Percentiles rank a stretch among this genome's conserved stretches.
These are phyloP conservation scores for Trifolium repens DNA, from an alignment of 306 rosid species.

Conservation along the genomic window DNA sequence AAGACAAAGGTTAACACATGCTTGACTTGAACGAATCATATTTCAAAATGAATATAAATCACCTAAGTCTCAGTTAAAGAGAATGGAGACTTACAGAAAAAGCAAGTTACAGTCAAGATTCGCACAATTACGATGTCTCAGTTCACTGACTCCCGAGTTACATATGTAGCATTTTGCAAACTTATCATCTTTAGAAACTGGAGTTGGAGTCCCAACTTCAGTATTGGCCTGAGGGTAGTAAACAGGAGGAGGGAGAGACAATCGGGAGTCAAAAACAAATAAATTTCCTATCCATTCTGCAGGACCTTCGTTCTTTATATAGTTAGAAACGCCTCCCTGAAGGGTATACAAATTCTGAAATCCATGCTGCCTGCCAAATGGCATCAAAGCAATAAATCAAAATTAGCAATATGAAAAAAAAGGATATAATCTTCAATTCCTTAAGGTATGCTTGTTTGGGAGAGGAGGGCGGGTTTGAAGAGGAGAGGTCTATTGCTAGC, in stretches of 20 bases:
- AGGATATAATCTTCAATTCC: not conserved
- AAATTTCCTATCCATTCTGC: slow-evolving; percentile 85
- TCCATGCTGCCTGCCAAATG: slow-evolving; percentile 72
- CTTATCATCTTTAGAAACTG: slow-evolving; percentile 49
- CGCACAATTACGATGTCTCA: slow-evolving; percentile 92
- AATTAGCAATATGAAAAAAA: slow-evolving; percentile 14
- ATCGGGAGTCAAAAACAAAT: slow-evolving; percentile 92
- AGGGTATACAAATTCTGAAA: slow-evolving; percentile 78
- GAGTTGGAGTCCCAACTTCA: slow-evolving; percentile 42
- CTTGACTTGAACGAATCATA: slow-evolving; percentile 1
- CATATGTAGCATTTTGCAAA: slow-evolving; percentile 82
- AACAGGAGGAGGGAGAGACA: slow-evolving; percentile 79
- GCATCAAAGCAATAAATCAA: slow-evolving; percentile 32
- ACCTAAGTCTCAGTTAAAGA: not conserved
- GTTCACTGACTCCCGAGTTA: slow-evolving; percentile 61
- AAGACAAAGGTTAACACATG: slow-evolving; percentile 34
- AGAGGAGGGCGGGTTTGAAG: too few relatives aligned
- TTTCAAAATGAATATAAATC: slow-evolving; percentile 10
- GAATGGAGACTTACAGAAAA: slow-evolving; percentile 67
- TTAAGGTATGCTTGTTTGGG: not conserved
- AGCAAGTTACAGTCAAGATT: slow-evolving; percentile 94
- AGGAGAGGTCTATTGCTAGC: too few relatives aligned
- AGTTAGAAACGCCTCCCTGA: slow-evolving; percentile 87
- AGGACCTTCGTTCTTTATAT: slow-evolving; percentile 78
- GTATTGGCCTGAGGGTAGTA: slow-evolving; percentile 51